Evolutionary conservation across 2,329 filamentous ascomycete genomes (phyloP), one percentile per base, ranked within the genome.

Genomic region (Fusarium burgessii): DNA sequence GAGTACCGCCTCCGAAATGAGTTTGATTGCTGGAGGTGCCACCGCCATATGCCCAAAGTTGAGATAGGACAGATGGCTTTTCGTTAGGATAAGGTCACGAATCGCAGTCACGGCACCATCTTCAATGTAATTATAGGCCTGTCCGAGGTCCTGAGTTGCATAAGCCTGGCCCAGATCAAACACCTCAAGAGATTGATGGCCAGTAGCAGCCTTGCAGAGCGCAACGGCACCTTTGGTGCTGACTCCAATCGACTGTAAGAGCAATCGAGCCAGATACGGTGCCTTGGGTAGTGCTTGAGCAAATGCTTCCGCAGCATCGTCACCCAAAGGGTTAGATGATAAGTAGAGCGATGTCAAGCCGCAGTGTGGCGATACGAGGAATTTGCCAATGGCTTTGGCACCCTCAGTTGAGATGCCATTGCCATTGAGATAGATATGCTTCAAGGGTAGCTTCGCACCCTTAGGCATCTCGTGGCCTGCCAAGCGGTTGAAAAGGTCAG

Each of bases 121-220:
- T 32, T 82, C 80, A 43, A 86, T 77, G 75, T 80, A 86, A 64
- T 86, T 87, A 77, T 83, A 86, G 32, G 82, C 82, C 72, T 81
- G 80, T 33, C 77, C 77, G 3, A 85, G 80, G 62, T 86, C 84
- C 33, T 81, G 71, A 14, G 84, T 86, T n/a, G 81, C 80, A 71
- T 81, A 86, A 23, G 80, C 81, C 71, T 86, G 84, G 18, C 83
- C 82, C 7, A 86, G 63, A 66, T 86, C 83, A 14, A 86, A 71
- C 23, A 76, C 76, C 15, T 77, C 77, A 23, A 86, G 74, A 35
- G 72, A 68, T 12, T 80, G 73, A 70, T 84, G 79, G 20, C 74
- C 67, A 20, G 71, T 67, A 58, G 84, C 67, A 25, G 81, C 79
- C 40, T 78, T 67, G 72, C 81, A 83, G 42, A 86, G 72, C 47